Percentiles rank a stretch among this genome's conserved stretches.
These are phyloP conservation scores for Trichophyton verrucosum DNA, from an alignment of 2,329 filamentous ascomycete species.

Conservation along the genomic window DNA sequence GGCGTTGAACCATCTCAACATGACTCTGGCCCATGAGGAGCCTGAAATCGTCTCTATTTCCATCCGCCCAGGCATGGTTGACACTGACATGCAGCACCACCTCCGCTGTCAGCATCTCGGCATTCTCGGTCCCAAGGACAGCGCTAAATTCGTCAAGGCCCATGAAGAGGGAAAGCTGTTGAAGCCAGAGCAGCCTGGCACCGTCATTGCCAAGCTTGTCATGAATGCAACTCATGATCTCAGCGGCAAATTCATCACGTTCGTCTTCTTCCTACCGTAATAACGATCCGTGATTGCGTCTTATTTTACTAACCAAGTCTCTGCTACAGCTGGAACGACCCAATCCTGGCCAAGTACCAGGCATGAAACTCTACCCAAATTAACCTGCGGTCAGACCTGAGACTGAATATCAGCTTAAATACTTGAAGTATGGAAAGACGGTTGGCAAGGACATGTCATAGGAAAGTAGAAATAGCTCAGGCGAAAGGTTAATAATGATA, in stretches of 20 bases:
- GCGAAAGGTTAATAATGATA: slow-evolving; percentile 52
- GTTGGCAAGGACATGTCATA: not conserved
- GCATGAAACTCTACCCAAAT: slow-evolving; percentile 16
- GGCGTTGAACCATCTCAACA: slow-evolving; percentile 64
- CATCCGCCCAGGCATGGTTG: slow-evolving; percentile 66
- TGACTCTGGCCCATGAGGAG: slow-evolving; percentile 65
- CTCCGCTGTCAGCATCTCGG: slow-evolving; percentile 57
- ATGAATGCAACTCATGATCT: slow-evolving; percentile 52
- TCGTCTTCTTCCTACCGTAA: slow-evolving; percentile 18
- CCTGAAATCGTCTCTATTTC: slow-evolving; percentile 59
- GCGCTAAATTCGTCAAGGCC: slow-evolving; percentile 53
- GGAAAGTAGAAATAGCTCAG: slow-evolving; percentile 33
- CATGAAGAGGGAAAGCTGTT: slow-evolving; percentile 61
- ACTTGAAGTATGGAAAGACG: not conserved
- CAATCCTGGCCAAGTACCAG: slow-evolving; percentile 33
- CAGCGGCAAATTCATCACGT: slow-evolving; percentile 57
- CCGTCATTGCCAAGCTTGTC: slow-evolving; percentile 72
- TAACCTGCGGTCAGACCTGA: not conserved
- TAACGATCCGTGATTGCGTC: not conserved
- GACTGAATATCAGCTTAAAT: not conserved
- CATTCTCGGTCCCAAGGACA: slow-evolving; percentile 34
- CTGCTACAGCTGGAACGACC: slow-evolving; percentile 34
- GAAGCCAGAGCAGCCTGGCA: slow-evolving; percentile 69
- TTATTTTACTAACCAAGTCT: slow-evolving; percentile 16
- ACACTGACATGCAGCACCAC: slow-evolving; percentile 82